Percentiles rank a stretch among this genome's conserved stretches.
phyloP scores from a whole-genome alignment of 1,284 basidiomycete genomes.

The Cerioporus squamosus region DNA sequence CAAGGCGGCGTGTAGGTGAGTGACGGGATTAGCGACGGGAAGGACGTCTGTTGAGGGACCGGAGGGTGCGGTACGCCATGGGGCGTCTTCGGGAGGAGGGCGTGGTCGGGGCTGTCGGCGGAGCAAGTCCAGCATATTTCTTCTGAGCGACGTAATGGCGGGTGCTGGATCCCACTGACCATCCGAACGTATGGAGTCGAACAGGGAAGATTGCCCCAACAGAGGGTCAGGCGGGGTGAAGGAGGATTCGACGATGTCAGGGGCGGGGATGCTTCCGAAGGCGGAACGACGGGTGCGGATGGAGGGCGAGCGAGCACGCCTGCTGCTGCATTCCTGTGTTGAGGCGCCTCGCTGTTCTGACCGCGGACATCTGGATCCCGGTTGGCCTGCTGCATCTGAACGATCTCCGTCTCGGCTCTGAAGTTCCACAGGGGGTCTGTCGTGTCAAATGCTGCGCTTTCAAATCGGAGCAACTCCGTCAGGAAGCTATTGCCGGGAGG shows the following conservation, averaged over 20 bases:
- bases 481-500: too few species aligned
- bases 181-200: not conserved
- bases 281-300: slow-evolving; percentile 2
- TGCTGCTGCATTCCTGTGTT: not conserved
- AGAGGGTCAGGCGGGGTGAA: not conserved
- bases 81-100: too few species aligned
- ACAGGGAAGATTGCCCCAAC: not conserved
- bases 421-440: not conserved
- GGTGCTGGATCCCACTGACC: too few species aligned
- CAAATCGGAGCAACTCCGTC: not conserved
- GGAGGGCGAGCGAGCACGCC: slow-evolving; percentile 4
- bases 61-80: too few species aligned
- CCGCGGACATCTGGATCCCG: not conserved
- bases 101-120: too few species aligned
- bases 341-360: not conserved
- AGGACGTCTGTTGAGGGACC: too few species aligned
- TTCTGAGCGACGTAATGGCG: too few species aligned
- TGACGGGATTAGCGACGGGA: too few species aligned
- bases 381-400: slow-evolving; percentile 6
- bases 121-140: too few species aligned
- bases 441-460: not conserved
- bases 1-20: too few species aligned
- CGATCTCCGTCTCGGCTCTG: slow-evolving; percentile 2
- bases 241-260: not conserved
- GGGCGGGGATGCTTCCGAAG: not conserved